Evolutionary conservation across 2,329 filamentous ascomycete genomes (phyloP).

Genomic region (Fusarium guadeloupense): DNA sequence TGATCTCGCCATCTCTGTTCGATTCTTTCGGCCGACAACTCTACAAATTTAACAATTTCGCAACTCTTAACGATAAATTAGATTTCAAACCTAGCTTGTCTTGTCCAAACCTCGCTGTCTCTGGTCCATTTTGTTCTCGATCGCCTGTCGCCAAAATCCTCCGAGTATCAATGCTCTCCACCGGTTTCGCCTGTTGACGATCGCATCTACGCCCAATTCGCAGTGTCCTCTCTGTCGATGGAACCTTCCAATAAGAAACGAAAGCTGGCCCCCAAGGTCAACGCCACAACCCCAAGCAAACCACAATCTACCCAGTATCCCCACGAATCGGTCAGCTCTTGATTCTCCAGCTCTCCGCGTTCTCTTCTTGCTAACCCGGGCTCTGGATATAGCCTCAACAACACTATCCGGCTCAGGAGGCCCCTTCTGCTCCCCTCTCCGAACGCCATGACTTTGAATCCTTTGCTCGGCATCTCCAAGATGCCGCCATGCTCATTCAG

Average conservation of each 20-base stretch:
- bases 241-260: conserved; percentile 56
- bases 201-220: conserved; percentile 26
- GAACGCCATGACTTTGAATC: conserved; percentile 72
- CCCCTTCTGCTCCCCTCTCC: conserved; percentile 48
- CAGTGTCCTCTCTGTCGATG: conserved; percentile 45
- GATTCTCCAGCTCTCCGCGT: conserved; percentile 28
- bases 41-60: conserved; percentile 10
- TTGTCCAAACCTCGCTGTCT: neutral
- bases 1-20: conserved; percentile 15
- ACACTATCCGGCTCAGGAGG: conserved; percentile 53
- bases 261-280: conserved; percentile 56
- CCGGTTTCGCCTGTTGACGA: conserved; percentile 31
- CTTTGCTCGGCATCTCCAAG: conserved; percentile 73
- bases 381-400: conserved; percentile 42
- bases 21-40: conserved; percentile 15
- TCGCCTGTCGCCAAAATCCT: conserved; percentile 2
- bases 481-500: conserved; percentile 74
- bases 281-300: conserved; percentile 45
- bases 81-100: conserved; percentile 5
- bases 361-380: conserved; percentile 33
- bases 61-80: conserved; percentile 13
- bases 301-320: conserved; percentile 46
- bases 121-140: conserved; percentile 9
- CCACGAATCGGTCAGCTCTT: conserved; percentile 50
- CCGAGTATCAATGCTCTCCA: conserved; percentile 39